Conservation (phyloP, 2,329 filamentous ascomycete species). For the Trichoderma asperellum region DNA sequence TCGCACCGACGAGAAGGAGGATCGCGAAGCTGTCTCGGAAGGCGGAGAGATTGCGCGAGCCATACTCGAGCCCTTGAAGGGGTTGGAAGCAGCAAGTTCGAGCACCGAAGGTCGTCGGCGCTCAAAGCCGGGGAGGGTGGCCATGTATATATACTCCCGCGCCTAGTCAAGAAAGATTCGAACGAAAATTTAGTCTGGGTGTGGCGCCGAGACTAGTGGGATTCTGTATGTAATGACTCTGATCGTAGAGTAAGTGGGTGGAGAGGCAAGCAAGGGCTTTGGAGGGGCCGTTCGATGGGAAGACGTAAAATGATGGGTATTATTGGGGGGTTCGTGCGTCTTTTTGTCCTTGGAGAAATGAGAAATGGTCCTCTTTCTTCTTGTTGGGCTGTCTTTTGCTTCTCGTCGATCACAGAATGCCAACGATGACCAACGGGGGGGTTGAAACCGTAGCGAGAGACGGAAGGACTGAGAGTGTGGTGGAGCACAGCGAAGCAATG, state of each 20-base stretch:
- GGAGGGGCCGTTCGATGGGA: constrained; percentile 1
- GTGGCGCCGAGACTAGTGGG: constrained; percentile 27
- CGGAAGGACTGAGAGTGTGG: neutral
- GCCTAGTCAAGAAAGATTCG: neutral
- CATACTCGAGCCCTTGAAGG: constrained; percentile 44
- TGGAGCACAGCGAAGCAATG: neutral
- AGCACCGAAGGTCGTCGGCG: constrained; percentile 37
- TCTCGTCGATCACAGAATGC: neutral
- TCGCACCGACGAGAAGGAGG: constrained; percentile 65
- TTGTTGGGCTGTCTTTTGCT: neutral
- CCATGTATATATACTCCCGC: constrained; percentile 26
- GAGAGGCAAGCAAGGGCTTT: constrained; percentile 11
- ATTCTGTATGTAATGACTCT: constrained; percentile 25
- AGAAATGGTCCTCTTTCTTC: neutral
- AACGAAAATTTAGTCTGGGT: constrained; percentile 18
- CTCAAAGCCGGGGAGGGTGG: constrained; percentile 30
- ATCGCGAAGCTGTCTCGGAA: constrained; percentile 49
- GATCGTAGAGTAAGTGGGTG: constrained; percentile 19
- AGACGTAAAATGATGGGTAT: neutral
- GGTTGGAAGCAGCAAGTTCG: constrained; percentile 14
- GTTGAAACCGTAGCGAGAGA: neutral
- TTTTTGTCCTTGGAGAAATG: neutral
- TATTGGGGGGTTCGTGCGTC: neutral
- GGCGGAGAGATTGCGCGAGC: constrained; percentile 44
- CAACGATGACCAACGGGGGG: neutral